Base-by-base conservation (phyloP, 805 yeast genomes). In the Teunomyces panamensis region DNA sequence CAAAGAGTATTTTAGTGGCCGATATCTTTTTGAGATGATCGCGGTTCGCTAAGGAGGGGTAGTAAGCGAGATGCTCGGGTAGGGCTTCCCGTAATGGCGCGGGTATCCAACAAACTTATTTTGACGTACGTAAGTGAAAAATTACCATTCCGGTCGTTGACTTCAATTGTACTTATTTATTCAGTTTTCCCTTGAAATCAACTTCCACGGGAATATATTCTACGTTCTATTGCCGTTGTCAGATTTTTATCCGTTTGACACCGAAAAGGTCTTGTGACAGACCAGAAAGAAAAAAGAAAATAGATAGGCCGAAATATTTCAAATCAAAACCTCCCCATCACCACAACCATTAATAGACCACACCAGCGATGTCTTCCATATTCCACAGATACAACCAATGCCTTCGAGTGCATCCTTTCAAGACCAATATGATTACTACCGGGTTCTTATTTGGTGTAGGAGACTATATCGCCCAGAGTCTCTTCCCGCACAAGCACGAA, bases 351-450 rank as follows among this genome's bases (percentile, higher is more conserved):
- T 20, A 20, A 20, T 20, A 20, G 30, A 20, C 29, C 16, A 29
- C 35, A 26, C 20, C 32, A 9, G 8, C 17, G 27, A 42, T 42
- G 45, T 30, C 45, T 13, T 10, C 28, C 9, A 41, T 53, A 42
- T 55, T 55, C 44, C 47, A 43, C 26, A 13, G 27, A n/a, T 62
- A 62, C 56, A 58, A 60, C 36, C 52, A 43, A 39, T 56, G 62
- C 44, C 65, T 81, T 39, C 63, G 64, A 51, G 65, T 61, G 32
- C 72, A 73, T 49, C 85, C 87, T 3, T 77, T 72, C 57, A 57
- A 71, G 34, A 79, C 84, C 44, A 83, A 82, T 58, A 77, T 81
- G 59, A 43, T 75, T 26, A 69, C 79, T 44, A 79, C 85, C 1
- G 85, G 85, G 24, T 30, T 69, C 37, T 58, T 72, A 10, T 65